These are phyloP conservation scores for Calocybe gangraenosa DNA, from an alignment of 768 basidiomycete species.

Conservation along the genomic window DNA sequence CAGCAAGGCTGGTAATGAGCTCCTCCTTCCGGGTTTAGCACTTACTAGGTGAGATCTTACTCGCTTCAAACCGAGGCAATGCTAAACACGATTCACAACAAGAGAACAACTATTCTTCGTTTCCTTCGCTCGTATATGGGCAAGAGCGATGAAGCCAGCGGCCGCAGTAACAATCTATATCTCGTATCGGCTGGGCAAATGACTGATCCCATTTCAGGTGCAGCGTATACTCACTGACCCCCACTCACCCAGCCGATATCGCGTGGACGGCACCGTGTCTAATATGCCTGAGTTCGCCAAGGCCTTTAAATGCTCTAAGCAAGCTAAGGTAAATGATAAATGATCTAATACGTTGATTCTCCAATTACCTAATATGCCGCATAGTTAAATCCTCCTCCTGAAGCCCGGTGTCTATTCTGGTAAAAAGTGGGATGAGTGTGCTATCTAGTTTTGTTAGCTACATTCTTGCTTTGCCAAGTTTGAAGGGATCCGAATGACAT, in stretches of 20 bases:
- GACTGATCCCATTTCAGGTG: conserved; percentile 36
- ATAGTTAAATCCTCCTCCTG: conserved; percentile 78
- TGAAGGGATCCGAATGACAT: too few species aligned
- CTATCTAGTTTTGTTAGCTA: too few species aligned
- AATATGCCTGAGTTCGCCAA: conserved; percentile 88
- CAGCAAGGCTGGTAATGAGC: conserved; percentile 55
- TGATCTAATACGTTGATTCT: background rate
- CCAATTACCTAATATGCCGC: background rate
- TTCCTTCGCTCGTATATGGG: conserved; percentile 87
- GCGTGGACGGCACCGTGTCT: conserved; percentile 81
- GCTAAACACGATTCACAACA: conserved; percentile 22
- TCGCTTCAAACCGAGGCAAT: background rate
- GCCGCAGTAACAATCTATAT: conserved; percentile 53
- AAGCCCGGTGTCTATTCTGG: conserved; percentile 83
- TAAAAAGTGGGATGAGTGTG: conserved; percentile 28
- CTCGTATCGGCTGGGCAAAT: background rate
- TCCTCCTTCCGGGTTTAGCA: conserved; percentile 75
- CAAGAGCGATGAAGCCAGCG: conserved; percentile 71
- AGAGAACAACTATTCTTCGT: conserved; percentile 94
- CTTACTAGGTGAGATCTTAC: conserved; percentile 54
- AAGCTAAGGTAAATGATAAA: conserved; percentile 62
- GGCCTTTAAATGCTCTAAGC: conserved; percentile 78
- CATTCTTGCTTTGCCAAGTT: too few species aligned
- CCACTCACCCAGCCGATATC: conserved; percentile 75
- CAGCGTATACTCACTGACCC: conserved; percentile 84